phyloP scores from a whole-genome alignment of 2,329 filamentous ascomycete species.

The Epichloe elymi region DNA sequence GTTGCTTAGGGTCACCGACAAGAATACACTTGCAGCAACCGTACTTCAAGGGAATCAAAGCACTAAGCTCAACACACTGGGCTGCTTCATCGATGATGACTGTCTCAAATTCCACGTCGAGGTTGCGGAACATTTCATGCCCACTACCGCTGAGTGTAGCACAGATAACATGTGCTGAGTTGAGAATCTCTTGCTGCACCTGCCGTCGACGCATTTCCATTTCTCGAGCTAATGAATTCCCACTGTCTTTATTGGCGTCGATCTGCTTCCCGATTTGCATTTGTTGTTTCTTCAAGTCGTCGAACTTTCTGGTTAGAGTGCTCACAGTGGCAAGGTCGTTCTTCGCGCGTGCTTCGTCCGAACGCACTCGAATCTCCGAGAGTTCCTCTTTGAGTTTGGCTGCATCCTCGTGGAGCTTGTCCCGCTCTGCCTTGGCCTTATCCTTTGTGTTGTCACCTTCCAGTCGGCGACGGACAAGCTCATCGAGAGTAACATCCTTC shows the following conservation, averaged over 20 bases:
- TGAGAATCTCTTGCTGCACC: conserved; percentile 82
- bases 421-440: conserved; percentile 40
- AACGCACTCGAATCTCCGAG: conserved; percentile 52
- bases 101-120: conserved; percentile 95
- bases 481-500: conserved; percentile 83
- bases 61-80: conserved; percentile 94
- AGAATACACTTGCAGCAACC: conserved; percentile 93
- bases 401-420: conserved; percentile 50
- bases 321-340: conserved; percentile 34
- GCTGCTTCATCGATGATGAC: conserved; percentile 97
- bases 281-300: conserved; percentile 65
- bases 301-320: conserved; percentile 61
- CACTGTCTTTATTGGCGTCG: conserved; percentile 74
- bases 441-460: conserved; percentile 45
- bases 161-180: conserved; percentile 84
- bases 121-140: conserved; percentile 90
- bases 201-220: conserved; percentile 73
- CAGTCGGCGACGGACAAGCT: conserved; percentile 68
- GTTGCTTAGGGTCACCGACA: conserved; percentile 92
- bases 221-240: conserved; percentile 69
- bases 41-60: conserved; percentile 93
- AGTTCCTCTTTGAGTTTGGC: conserved; percentile 64
- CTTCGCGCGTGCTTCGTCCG: conserved; percentile 52
- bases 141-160: conserved; percentile 90
- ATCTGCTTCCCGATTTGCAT: conserved; percentile 64